Percentiles rank a stretch among this genome's conserved stretches.
Evolutionary conservation across 371 early-diverging fungal genomes (phyloP).

Genomic region (Actinomortierella ambigua): DNA sequence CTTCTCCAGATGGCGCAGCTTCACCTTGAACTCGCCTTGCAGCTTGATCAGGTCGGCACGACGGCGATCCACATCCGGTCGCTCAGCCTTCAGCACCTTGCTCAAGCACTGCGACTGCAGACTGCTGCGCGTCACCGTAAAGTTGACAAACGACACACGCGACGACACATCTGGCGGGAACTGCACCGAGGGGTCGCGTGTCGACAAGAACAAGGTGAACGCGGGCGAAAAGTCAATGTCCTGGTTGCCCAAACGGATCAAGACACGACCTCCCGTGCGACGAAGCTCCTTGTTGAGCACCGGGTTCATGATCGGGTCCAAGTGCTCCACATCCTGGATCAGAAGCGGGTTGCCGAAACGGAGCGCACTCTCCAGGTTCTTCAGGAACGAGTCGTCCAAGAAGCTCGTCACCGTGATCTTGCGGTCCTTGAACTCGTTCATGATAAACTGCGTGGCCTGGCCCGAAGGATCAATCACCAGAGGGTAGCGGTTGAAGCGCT

Average conservation of each 20-base stretch:
- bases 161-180: conserved; percentile 97
- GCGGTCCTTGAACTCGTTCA: conserved; percentile 84
- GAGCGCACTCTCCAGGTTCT: conserved; percentile 96
- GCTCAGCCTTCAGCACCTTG: conserved; percentile 90
- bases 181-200: conserved; percentile 90
- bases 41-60: conserved; percentile 92
- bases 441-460: conserved; percentile 89
- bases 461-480: conserved; percentile 98
- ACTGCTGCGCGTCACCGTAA: conserved; percentile 95
- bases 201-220: conserved; percentile 93
- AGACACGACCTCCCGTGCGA: conserved; percentile 95
- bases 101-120: conserved; percentile 97
- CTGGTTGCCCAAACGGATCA: conserved; percentile 94
- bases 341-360: conserved; percentile 98
- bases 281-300: conserved; percentile 96
- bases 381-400: conserved; percentile 96
- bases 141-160: conserved; percentile 98
- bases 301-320: conserved; percentile 97
- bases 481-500: conserved; percentile 94
- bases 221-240: conserved; percentile 99
- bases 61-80: conserved; percentile 95
- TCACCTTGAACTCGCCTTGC: conserved; percentile 96
- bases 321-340: conserved; percentile 95
- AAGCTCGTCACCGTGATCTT: conserved; percentile 96
- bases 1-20: conserved; percentile 93